Evolutionary conservation across 805 yeast genomes (phyloP), one percentile per base, ranked within the genome.

Genomic region (Candida sphagnicola): DNA sequence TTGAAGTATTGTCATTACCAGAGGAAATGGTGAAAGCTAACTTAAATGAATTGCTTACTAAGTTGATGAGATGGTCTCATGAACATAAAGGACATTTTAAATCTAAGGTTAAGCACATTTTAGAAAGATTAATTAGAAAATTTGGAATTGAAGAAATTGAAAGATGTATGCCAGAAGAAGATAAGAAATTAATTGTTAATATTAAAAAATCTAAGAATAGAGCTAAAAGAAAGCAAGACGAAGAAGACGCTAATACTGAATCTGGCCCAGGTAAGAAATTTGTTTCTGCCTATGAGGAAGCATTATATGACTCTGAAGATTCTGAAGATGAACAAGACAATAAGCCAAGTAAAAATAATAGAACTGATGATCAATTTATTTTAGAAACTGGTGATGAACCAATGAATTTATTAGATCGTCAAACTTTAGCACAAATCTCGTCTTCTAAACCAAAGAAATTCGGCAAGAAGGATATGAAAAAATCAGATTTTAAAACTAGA

Each of bases 11-110:
- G 45, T 77, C 88, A 14, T 73, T 93, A 40, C 95, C 96, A 11
- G 84, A 77, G 44, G 95, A 85, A 16, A 55, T 81, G 48, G 79
- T 93, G 39, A 75, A 74, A 48, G 73, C 80, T 6, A 80, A 82
- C 49, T 74, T 91, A 51, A 72, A 72, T 24, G 80, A 76, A 8
- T 64, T 93, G 37, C 67, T 93, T 38, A 70, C 75, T 18, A 83
- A 85, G 51, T 73, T 93, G 53, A 71, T 93, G 76, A 79, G 80
- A 44, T 90, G 97, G 93, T 87, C 96, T 30, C 93, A 88, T 59
- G 97, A 90, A 58, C 97, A 91, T 62, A 87, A 88, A 54, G 95
- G 95, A 34, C 96, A 89, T 57, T 93, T 93, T 74, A 89, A 87
- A 59, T 77, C 90, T 11, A 91, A 87, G 61, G 91, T 93, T 26